Evolutionary conservation across 2,329 filamentous ascomycete species (phyloP).

Genomic region (Neurospora sp.): DNA sequence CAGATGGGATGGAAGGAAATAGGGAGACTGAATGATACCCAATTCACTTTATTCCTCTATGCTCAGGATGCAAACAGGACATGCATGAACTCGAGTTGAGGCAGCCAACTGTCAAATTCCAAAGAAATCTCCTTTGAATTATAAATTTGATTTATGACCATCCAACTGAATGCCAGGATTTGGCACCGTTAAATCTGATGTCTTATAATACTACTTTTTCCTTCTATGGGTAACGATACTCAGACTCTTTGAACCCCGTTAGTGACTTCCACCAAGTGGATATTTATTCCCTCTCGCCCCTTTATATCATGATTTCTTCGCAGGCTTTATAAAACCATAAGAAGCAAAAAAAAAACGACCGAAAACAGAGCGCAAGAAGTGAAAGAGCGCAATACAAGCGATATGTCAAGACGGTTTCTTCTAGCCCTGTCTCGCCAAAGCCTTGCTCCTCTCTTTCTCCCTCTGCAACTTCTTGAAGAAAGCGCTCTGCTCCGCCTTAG

Average conservation of each 20-base stretch:
- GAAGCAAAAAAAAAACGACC: no score
- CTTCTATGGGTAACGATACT: not conserved
- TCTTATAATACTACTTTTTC: not conserved
- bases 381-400: no score
- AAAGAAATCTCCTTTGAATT: not conserved
- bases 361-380: no score
- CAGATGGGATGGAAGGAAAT: not conserved
- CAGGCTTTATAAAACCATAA: not conserved
- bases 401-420: not conserved
- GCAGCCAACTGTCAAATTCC: not conserved
- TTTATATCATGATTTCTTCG: not conserved
- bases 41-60: not conserved
- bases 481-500: constrained; percentile 38
- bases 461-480: constrained; percentile 59
- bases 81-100: no score
- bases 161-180: not conserved
- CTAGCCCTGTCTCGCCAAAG: constrained; percentile 20
- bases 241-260: no score
- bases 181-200: not conserved
- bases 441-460: constrained; percentile 41
- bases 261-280: not conserved
- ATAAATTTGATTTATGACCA: not conserved
- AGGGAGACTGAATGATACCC: not conserved
- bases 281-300: not conserved
- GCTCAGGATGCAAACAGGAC: no score